Base-by-base conservation (phyloP, 2,329 filamentous ascomycete species). In the Fusarium duplospermum region DNA sequence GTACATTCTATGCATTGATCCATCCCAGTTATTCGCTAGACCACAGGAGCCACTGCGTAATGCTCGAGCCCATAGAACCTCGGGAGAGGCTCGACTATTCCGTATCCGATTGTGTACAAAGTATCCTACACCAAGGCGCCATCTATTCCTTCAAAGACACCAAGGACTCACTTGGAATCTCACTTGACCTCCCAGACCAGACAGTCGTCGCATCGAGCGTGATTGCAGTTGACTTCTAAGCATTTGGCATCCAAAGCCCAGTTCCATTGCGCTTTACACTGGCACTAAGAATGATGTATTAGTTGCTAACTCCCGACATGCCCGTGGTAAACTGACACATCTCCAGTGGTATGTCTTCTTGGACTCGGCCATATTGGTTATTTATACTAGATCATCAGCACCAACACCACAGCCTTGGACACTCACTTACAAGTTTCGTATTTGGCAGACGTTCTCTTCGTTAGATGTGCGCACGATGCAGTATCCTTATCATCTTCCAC, bases 121-220 rank as follows among this genome's bases (percentile, higher is more conserved):
- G 18, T 31, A 52, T 52, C 27, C 47, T 29, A n/a, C 24, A n/a
- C 4, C 22, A 47, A 9, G 27, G 22, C 22, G 22, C 14, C 45
- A 47, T 18, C 22, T 24, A 27, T 50, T 29, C 45, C 22, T 29
- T 50, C 45, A 29, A 18, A 50, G 10, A 29, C 9, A 29, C 16
- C 24, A n/a, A 47, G 8, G 14, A 18, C 24, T 29, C 22, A 29
- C 22, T 50, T 50, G 4, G 38, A 47, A 24, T 47, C 42, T 13
- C 20, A 13, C 22, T 47, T 9, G 45, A n/a, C 45, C 45, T 29
- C 22, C 16, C 24, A 11, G 16, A 29, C 24, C 10, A 1, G 42
- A 6, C 67, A 69, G 16, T 2, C 11, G 4, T 2, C n/a, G 38
- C 67, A 69, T 40, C 67, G 67, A 22, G 29, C 10, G 35, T 69